phyloP scores from a whole-genome alignment of 768 basidiomycete genomes.

The Lactarius sp. region DNA sequence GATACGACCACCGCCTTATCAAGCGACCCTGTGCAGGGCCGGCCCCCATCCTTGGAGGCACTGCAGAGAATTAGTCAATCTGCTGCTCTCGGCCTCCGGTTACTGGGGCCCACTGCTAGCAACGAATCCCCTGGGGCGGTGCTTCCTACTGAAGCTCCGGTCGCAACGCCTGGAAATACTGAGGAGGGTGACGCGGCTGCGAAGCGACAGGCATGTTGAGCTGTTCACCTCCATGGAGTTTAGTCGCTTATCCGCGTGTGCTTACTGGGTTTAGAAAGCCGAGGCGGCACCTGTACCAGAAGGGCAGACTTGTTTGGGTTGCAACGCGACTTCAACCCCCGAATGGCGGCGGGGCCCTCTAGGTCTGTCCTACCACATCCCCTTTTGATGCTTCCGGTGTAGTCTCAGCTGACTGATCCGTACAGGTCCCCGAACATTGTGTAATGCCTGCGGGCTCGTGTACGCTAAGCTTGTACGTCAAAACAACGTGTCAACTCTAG shows the following conservation, averaged over 20 bases:
- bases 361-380: conserved; percentile 42
- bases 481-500: conserved; percentile 9
- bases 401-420: conserved; percentile 23
- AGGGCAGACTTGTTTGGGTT: conserved; percentile 75
- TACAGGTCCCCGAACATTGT: conserved; percentile 73
- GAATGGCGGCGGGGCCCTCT: conserved; percentile 84
- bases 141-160: conserved; percentile 19
- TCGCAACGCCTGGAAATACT: conserved; percentile 22
- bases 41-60: conserved; percentile 28
- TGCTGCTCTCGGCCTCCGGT: conserved; percentile 38
- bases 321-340: conserved; percentile 78
- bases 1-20: conserved; percentile 36
- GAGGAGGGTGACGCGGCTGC: conserved; percentile 30
- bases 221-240: conserved; percentile 11
- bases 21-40: conserved; percentile 28
- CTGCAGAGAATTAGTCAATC: conserved; percentile 46
- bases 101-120: conserved; percentile 41
- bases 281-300: conserved; percentile 48
- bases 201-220: conserved; percentile 30
- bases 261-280: conserved; percentile 29
- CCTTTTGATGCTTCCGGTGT: conserved; percentile 7
- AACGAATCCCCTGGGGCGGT: conserved; percentile 21
- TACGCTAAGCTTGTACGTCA: conserved; percentile 71
- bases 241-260: conserved; percentile 10
- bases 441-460: conserved; percentile 83